phyloP scores from a whole-genome alignment of 2,329 filamentous ascomycete species.

The Colletotrichum sp. region DNA sequence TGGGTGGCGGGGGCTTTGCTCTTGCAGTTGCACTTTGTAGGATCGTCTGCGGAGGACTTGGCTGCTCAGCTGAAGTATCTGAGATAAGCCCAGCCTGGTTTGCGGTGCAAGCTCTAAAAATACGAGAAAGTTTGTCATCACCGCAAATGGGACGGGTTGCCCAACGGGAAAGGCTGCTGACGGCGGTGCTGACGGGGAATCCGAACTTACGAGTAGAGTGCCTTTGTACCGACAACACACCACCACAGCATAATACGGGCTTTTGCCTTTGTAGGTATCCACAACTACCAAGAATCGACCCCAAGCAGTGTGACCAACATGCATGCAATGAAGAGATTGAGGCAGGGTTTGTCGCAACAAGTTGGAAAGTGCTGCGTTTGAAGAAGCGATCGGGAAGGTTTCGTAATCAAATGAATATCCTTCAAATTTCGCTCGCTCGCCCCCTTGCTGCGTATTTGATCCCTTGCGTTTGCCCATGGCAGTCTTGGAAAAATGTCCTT shows the following conservation, averaged over 20 bases:
- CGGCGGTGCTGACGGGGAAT: background rate
- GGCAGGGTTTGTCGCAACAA: background rate
- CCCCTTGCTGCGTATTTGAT: background rate
- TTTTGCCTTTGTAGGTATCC: background rate
- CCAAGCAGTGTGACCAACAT: background rate
- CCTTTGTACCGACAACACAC: background rate
- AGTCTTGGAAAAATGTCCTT: background rate
- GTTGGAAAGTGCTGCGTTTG: background rate
- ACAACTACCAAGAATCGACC: background rate
- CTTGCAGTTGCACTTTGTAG: background rate
- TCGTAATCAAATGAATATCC: background rate
- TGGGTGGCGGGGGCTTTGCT: background rate
- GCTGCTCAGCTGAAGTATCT: background rate
- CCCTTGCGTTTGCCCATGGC: background rate
- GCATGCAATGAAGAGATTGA: background rate
- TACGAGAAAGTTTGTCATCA: conserved; percentile 5
- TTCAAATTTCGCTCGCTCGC: background rate
- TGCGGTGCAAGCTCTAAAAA: background rate
- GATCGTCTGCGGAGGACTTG: conserved; percentile 7
- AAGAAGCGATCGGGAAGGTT: background rate
- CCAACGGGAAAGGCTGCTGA: background rate
- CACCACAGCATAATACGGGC: background rate
- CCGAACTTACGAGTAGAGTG: background rate
- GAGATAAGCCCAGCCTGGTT: background rate
- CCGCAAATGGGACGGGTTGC: background rate